Conservation (phyloP, 2,329 filamentous ascomycete genomes). For the Diplodia seriata region DNA sequence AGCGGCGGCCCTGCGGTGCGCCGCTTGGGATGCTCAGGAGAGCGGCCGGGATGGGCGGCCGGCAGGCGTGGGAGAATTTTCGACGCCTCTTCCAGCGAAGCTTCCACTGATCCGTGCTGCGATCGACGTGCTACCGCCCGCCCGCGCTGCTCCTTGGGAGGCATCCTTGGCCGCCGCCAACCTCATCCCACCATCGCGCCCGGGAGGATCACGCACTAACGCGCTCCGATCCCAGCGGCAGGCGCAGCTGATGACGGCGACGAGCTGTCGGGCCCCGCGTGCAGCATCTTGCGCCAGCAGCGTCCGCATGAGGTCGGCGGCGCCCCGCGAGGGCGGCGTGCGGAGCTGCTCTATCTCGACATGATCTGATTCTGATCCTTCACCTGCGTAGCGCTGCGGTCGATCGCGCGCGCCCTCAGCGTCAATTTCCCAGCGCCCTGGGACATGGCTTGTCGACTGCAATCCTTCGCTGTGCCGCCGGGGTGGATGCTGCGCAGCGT, state of each 20-base stretch:
- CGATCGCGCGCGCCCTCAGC: slow-evolving; percentile 27
- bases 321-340: background rate
- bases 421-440: slow-evolving; percentile 25
- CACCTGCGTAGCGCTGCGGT: slow-evolving; percentile 22
- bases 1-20: slow-evolving; percentile 12
- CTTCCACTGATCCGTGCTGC: slow-evolving; percentile 29
- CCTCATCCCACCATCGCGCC: slow-evolving; percentile 29
- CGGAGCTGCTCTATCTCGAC: slow-evolving; percentile 9
- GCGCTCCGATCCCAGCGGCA: slow-evolving; percentile 27
- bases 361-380: slow-evolving; percentile 29
- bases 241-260: slow-evolving; percentile 29
- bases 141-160: slow-evolving; percentile 28
- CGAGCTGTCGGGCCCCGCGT: slow-evolving; percentile 26
- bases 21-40: slow-evolving; percentile 3
- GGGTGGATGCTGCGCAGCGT: slow-evolving; percentile 9
- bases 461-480: slow-evolving; percentile 28
- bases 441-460: slow-evolving; percentile 27
- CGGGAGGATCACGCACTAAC: slow-evolving; percentile 31
- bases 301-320: slow-evolving; percentile 24
- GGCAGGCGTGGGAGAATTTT: slow-evolving; percentile 18
- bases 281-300: slow-evolving; percentile 28
- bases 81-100: slow-evolving; percentile 20
- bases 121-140: slow-evolving; percentile 30
- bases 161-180: slow-evolving; percentile 28
- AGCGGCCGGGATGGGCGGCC: slow-evolving; percentile 3